These are phyloP conservation scores for Arabidopsis hybrid DNA, from an alignment of 441 rosid genomes.

Conservation along the genomic window DNA sequence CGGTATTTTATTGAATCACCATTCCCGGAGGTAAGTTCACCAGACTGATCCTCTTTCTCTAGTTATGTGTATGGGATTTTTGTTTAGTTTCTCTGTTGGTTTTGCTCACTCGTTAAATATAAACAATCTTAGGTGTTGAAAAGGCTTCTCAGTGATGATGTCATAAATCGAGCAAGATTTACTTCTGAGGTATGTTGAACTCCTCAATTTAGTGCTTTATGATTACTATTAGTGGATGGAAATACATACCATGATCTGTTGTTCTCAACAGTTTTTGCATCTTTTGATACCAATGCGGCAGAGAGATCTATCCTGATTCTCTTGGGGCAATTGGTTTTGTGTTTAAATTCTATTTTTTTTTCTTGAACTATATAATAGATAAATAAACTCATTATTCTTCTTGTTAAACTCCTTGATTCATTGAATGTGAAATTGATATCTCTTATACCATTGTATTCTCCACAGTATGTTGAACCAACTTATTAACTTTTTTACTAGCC, in stretches of 20 bases:
- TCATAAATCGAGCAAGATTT: constrained; percentile 71
- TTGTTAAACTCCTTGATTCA: constrained; percentile 15
- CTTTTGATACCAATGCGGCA: constrained; percentile 11
- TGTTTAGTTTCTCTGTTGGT: background rate
- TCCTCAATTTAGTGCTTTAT: background rate
- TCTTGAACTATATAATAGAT: background rate
- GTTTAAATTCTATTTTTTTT: no score
- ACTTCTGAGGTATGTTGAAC: constrained; percentile 67
- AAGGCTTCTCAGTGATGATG: constrained; percentile 76
- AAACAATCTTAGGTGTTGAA: constrained; percentile 68
- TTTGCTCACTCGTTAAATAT: background rate
- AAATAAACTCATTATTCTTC: constrained; percentile 1
- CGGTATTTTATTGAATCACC: constrained; percentile 87
- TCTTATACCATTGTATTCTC: constrained; percentile 17
- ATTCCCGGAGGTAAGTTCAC: constrained; percentile 74
- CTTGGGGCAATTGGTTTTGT: background rate
- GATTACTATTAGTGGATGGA: background rate
- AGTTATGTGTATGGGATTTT: background rate
- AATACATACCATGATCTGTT: background rate
- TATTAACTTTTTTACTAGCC: constrained; percentile 46
- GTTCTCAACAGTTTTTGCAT: background rate
- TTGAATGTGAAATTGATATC: constrained; percentile 8
- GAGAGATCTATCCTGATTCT: background rate
- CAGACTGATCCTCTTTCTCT: background rate
- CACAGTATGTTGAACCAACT: constrained; percentile 16